These are phyloP conservation scores for Aspergillus aculeatinus DNA, from an alignment of 2,329 filamentous ascomycete genomes.

Conservation along the genomic window DNA sequence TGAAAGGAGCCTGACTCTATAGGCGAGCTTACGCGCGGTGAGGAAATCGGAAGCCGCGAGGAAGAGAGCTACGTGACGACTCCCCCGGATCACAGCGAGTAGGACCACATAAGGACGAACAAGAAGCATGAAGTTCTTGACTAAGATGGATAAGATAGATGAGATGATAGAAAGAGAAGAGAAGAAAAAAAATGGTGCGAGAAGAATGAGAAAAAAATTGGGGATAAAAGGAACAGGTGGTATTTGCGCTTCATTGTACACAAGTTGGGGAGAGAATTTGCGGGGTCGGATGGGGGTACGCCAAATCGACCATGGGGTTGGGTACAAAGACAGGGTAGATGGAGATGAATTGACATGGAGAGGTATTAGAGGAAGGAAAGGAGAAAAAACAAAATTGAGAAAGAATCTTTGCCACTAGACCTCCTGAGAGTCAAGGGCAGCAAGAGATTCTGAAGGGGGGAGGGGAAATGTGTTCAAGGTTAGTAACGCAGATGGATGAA, in stretches of 20 bases:
- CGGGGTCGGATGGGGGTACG: constrained; percentile 1
- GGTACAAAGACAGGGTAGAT: constrained; percentile 4
- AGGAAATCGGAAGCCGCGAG: too few species aligned
- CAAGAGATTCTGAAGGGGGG: not conserved
- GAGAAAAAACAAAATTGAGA: not conserved
- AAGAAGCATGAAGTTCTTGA: not conserved
- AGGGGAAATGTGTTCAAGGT: not conserved
- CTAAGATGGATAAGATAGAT: constrained; percentile 6
- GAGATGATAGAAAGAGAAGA: constrained; percentile 15
- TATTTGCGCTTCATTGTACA: constrained; percentile 47
- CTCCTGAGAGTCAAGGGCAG: not conserved
- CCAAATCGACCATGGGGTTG: not conserved
- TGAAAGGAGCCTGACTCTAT: too few species aligned
- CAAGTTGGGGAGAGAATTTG: constrained; percentile 17
- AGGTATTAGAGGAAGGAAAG: constrained; percentile 7
- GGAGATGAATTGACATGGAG: constrained; percentile 6
- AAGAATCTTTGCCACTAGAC: not conserved
- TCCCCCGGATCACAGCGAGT: too few species aligned
- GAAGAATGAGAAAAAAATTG: not conserved
- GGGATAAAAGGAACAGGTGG: constrained; percentile 33
- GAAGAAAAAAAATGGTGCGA: constrained; percentile 13
- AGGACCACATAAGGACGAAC: not conserved
- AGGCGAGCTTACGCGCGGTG: too few species aligned
- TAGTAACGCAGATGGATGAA: constrained; percentile 15
- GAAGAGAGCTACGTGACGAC: too few species aligned